phyloP scores from a whole-genome alignment of 306 rosid species.

The Notholithocarpus densiflorus region DNA sequence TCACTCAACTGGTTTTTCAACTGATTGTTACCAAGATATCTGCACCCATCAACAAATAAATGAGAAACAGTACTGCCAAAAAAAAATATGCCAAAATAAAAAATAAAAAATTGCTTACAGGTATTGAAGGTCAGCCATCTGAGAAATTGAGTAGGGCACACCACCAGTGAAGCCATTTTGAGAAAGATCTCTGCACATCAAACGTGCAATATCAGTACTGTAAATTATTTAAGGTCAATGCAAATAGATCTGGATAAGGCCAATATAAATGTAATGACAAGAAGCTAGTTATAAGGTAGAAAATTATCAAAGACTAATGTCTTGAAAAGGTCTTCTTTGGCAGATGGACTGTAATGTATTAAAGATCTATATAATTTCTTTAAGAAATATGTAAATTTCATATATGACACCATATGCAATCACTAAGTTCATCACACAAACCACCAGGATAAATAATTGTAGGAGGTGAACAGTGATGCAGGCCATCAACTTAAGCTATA shows the following conservation, averaged over 20 bases:
- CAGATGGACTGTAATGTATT: slow-evolving; percentile 6
- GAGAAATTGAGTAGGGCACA: slow-evolving; percentile 72
- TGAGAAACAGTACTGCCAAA: slow-evolving; percentile 16
- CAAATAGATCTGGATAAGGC: neutral
- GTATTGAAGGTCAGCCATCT: slow-evolving; percentile 54
- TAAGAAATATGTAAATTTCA: neutral
- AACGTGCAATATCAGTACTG: slow-evolving; percentile 16
- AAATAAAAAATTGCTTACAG: slow-evolving; percentile 44
- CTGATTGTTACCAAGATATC: slow-evolving; percentile 70
- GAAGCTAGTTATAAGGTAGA: neutral
- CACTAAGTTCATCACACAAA: neutral
- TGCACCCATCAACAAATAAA: slow-evolving; percentile 33
- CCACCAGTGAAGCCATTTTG: slow-evolving; percentile 56
- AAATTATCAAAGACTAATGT: neutral
- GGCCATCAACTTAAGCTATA: neutral
- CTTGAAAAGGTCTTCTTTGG: neutral
- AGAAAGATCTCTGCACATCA: slow-evolving; percentile 74
- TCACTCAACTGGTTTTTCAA: slow-evolving; percentile 74
- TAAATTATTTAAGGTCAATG: slow-evolving; percentile 4
- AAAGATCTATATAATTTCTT: neutral
- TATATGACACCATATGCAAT: neutral
- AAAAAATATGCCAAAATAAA: neutral
- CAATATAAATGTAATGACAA: neutral
- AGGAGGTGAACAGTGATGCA: neutral
- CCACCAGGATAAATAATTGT: neutral